These are phyloP conservation scores for Pleurotus eryngii DNA, from an alignment of 768 basidiomycete species.

Conservation along the genomic window DNA sequence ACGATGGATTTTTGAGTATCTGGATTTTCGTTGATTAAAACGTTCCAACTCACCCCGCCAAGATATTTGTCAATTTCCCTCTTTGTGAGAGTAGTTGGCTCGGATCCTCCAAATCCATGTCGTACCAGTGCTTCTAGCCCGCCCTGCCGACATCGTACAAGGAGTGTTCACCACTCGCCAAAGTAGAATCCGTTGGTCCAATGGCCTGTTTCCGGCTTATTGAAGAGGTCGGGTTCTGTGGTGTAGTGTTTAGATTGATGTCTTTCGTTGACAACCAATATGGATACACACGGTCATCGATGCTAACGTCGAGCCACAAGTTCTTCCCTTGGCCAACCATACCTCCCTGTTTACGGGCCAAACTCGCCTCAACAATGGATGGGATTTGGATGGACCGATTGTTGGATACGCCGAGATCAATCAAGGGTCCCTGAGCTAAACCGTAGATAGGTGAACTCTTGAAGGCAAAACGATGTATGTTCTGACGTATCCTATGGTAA, in stretches of 20 bases:
- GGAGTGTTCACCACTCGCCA: conserved; percentile 45
- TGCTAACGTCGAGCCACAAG: conserved; percentile 19
- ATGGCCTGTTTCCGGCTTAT: conserved; percentile 29
- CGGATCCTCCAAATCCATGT: conserved; percentile 32
- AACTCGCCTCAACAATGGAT: conserved; percentile 14
- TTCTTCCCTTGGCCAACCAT: conserved; percentile 23
- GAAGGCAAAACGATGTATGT: conserved; percentile 50
- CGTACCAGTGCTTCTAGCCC: conserved; percentile 34
- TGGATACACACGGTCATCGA: conserved; percentile 12
- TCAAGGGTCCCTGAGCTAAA: conserved; percentile 42
- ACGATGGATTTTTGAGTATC: neutral
- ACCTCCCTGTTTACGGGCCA: conserved; percentile 16
- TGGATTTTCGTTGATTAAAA: no score
- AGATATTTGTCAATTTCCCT: conserved; percentile 44
- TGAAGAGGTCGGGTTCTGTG: conserved; percentile 40
- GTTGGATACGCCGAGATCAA: conserved; percentile 51
- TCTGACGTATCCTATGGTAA: conserved; percentile 42
- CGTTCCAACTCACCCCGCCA: conserved; percentile 12
- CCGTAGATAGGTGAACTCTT: conserved; percentile 67
- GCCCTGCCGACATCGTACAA: conserved; percentile 38
- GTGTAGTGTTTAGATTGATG: no score
- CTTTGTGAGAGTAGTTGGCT: conserved; percentile 43
- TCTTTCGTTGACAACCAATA: neutral
- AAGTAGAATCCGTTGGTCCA: conserved; percentile 55
- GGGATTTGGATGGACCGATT: conserved; percentile 23